Base-by-base conservation (phyloP, 768 basidiomycete genomes). In the Imleria badia region DNA sequence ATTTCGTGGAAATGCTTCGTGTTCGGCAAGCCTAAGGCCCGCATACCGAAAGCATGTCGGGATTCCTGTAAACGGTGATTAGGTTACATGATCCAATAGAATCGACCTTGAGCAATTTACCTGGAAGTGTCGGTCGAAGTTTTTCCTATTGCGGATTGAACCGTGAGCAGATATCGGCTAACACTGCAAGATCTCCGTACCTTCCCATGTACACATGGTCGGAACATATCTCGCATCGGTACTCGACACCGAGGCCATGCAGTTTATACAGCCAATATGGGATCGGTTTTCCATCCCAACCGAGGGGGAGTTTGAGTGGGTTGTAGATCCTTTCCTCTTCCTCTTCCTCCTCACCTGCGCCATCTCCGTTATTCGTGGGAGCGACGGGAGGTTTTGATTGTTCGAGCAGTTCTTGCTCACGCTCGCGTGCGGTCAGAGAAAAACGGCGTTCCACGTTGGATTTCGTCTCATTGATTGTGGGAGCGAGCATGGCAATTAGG, bases 1-100 rank as follows among this genome's bases (percentile, higher is more conserved):
- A 99, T 98, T 73, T 97, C 97, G 67, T 97, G 94, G 79, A 98
- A 99, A 73, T 99, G 97, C 72, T 96, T 98, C 3, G 96, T 98
- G 61, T 98, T 98, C 1, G 97, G 97, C 53, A 99, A 79, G 34
- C 97, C 97, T 29, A 99, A 81, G 12, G 96, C 94, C 45, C 94
- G 87, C 94, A 99, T 97, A 22, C 95, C 97, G 62, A 98, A 98
- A 1, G 97, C 91, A 73, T 99, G 97, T 51, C 95, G 81, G 26
- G 93, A 91, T 78, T 98, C 97, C 82, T 91, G 67, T 57, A 54
- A 66, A 55, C 52, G 23, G 58, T 39, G 63, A 60, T 75, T 51
- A 61, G 48, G 41, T 47, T 48, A 29, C 17, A 39, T 22, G 39
- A 45, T 51, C 20, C 41, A 33, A 48, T 15, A 49, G 52, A 45